phyloP scores from a whole-genome alignment of 2,329 filamentous ascomycete species.

The Paraphaeosphaeria minitans region DNA sequence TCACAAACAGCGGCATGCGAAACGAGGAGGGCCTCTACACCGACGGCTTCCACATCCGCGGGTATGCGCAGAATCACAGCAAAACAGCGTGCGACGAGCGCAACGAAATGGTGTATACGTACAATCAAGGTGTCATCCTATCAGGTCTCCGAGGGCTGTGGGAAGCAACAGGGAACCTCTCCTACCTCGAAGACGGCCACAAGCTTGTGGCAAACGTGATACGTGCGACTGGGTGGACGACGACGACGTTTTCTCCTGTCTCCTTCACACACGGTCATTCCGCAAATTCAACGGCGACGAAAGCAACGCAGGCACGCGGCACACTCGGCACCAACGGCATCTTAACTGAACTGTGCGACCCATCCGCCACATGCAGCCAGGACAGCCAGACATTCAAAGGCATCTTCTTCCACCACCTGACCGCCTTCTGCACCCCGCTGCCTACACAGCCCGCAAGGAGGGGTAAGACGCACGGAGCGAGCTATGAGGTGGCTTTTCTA shows the following conservation, averaged over 20 bases:
- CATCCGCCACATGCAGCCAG: slow-evolving; percentile 74
- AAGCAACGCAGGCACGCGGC: slow-evolving; percentile 55
- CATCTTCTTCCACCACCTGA: slow-evolving; percentile 90
- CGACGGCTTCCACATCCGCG: slow-evolving; percentile 86
- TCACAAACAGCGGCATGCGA: slow-evolving; percentile 79
- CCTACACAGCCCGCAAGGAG: slow-evolving; percentile 51
- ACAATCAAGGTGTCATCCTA: slow-evolving; percentile 91
- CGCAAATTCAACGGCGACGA: too few species aligned
- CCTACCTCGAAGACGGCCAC: slow-evolving; percentile 80
- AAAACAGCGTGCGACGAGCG: slow-evolving; percentile 78
- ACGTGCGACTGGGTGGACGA: slow-evolving; percentile 76
- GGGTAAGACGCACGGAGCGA: slow-evolving; percentile 51
- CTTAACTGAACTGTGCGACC: slow-evolving; percentile 84
- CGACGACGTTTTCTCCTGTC: slow-evolving; percentile 9
- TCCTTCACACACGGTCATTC: not conserved
- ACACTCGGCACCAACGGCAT: slow-evolving; percentile 77
- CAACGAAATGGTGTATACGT: slow-evolving; percentile 90
- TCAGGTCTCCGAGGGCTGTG: slow-evolving; percentile 82
- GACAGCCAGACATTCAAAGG: slow-evolving; percentile 91
- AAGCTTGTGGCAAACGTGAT: slow-evolving; percentile 75
- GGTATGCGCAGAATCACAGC: slow-evolving; percentile 59
- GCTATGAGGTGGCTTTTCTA: slow-evolving; percentile 26
- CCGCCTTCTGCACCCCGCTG: slow-evolving; percentile 75
- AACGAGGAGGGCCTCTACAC: slow-evolving; percentile 75
- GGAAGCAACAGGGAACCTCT: slow-evolving; percentile 72